Conservation (phyloP, 2,329 filamentous ascomycete genomes). For the Arthrobotrys entomopaga region DNA sequence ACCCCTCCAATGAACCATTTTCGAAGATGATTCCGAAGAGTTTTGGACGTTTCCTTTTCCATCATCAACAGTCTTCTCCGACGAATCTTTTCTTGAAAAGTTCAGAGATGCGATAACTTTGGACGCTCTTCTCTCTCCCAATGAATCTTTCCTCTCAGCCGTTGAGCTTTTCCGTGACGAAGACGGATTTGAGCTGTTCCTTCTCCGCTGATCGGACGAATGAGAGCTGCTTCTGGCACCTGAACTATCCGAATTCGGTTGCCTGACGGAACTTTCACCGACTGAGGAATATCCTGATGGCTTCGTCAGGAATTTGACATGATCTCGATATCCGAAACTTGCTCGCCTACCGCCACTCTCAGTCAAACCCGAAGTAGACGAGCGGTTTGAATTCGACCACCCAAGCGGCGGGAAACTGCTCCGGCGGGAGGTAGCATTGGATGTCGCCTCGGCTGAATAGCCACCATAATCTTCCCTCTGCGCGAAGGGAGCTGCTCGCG, state of each 20-base stretch:
- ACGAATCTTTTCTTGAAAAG: constrained; percentile 24
- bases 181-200: not conserved
- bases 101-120: constrained; percentile 41
- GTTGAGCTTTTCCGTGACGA: constrained; percentile 34
- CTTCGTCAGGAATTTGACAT: constrained; percentile 49
- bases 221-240: constrained; percentile 20
- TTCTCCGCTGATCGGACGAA: not conserved
- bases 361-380: constrained; percentile 17
- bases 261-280: constrained; percentile 29
- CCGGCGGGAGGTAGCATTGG: constrained; percentile 11
- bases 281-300: constrained; percentile 43
- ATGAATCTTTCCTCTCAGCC: constrained; percentile 40
- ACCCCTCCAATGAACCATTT: constrained; percentile 46
- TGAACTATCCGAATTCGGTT: constrained; percentile 5
- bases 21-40: constrained; percentile 11
- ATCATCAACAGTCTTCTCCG: constrained; percentile 18
- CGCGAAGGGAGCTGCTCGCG: constrained; percentile 44
- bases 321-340: constrained; percentile 50
- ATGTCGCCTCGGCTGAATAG: constrained; percentile 21
- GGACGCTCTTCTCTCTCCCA: constrained; percentile 45
- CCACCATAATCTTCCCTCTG: constrained; percentile 41
- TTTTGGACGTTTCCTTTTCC: constrained; percentile 6
- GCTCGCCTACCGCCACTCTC: constrained; percentile 18
- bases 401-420: constrained; percentile 34
- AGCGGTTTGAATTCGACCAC: constrained; percentile 33